Evolutionary conservation across 192 early-diverging fungal genomes (phyloP), one percentile per base, ranked within the genome.

Genomic region (Coemansia sp.): DNA sequence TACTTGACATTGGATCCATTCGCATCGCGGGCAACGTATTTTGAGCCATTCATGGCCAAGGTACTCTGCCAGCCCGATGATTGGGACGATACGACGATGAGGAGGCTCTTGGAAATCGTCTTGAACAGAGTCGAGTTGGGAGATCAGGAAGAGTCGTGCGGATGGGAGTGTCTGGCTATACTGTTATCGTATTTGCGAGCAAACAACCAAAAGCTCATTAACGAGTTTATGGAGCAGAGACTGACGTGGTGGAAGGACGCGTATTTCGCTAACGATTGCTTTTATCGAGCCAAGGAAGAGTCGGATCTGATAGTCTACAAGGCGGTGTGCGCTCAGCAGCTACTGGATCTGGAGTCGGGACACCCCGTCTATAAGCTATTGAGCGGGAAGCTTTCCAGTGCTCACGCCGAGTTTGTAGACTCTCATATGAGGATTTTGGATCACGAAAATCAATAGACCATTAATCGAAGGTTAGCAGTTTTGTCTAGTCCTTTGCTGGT

Each of bases 1-100:
- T 81, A 72, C 25, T 39, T 81, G 38, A 67, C 75, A 31, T 23
- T 55, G 48, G 78, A 81, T 28, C 78, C 78, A 3, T 75, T 63
- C 36, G 78, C 73, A 20, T 45, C 64, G 0, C 59, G 38, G 2
- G 35, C 45, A 8, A 64, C 8, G 14, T 56, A 64, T 37, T 68
- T 78, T 18, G 6, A 21, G 18, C 25, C 56, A 2, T 69, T 63
- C n/a, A 65, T 78, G 52, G 25, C 48, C 7, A n/a, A n/a, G 41
- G 26, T 34, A 2, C 55, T 69, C 4, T 37, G 33, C 13, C 41
- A 33, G 1, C 21, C 36, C 13, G 31, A 42, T 8, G 48, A 57
- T 6, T 3, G 20, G 12, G 21, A 41, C 3, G 18, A 7, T 13
- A 42, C 12, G 21, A n/a, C 31, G 11, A 2, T 60, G 1, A 21